phyloP scores from a whole-genome alignment of 805 yeast genomes.

The Candida boidinii region DNA sequence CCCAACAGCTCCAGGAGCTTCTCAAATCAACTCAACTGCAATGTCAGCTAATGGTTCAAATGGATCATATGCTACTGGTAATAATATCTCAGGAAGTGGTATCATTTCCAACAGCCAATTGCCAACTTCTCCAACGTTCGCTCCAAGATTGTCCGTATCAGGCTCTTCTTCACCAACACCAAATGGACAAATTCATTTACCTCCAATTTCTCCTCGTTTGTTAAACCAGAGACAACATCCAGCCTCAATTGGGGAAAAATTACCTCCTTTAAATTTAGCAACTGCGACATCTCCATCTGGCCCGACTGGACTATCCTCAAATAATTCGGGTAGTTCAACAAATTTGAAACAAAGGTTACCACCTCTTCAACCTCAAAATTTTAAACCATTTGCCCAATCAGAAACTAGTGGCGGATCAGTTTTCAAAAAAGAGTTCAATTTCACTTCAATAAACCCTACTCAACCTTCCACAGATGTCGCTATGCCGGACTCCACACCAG shows the following conservation, averaged over 20 bases:
- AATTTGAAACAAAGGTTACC: too few relatives aligned
- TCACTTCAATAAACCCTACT: conserved; percentile 4
- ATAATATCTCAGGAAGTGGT: conserved; percentile 2
- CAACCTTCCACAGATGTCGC: conserved; percentile 1
- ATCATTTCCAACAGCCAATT: conserved; percentile 2
- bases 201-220: conserved; percentile 2
- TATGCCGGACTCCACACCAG: background rate
- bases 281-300: conserved; percentile 1
- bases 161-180: conserved; percentile 11
- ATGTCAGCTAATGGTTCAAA: conserved; percentile 8
- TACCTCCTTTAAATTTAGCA: conserved; percentile 1
- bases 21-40: conserved; percentile 5
- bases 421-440: conserved; percentile 21
- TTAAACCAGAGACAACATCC: background rate
- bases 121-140: conserved; percentile 4
- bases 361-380: too few relatives aligned
- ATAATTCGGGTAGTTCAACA: too few relatives aligned
- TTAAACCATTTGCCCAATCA: too few relatives aligned
- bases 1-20: background rate
- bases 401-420: conserved; percentile 1
- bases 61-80: conserved; percentile 5
- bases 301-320: too few relatives aligned
- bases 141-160: conserved; percentile 17
- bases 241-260: background rate
- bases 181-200: background rate